A percentile compares a stretch with the other conserved stretches of the same genome.
These are phyloP conservation scores for Boletus speciosus DNA, from an alignment of 768 basidiomycete species.

Conservation along the genomic window DNA sequence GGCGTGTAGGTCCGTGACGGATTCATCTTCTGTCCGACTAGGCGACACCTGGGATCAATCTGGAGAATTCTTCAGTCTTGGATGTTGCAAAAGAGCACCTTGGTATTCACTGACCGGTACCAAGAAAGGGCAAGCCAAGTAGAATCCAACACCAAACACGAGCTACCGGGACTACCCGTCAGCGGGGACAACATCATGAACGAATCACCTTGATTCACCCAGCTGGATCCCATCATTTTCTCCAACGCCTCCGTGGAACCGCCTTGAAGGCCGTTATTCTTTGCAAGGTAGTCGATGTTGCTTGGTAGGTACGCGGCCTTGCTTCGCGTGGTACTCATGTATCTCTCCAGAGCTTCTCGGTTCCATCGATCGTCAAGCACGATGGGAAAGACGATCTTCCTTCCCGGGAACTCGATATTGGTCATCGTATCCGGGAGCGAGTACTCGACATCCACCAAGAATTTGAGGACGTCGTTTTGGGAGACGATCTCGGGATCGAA, in stretches of 20 bases:
- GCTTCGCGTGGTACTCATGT: conserved; percentile 52
- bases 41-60: conserved; percentile 55
- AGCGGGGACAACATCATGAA: neutral
- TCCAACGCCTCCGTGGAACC: conserved; percentile 42
- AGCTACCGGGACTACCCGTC: conserved; percentile 37
- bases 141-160: conserved; percentile 61
- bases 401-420: conserved; percentile 45
- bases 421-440: conserved; percentile 39
- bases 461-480: conserved; percentile 41
- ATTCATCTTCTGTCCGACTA: conserved; percentile 74
- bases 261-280: conserved; percentile 53
- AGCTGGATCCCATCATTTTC: conserved; percentile 47
- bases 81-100: neutral
- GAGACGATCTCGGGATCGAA: conserved; percentile 44
- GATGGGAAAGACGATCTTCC: conserved; percentile 59
- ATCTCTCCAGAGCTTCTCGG: conserved; percentile 51
- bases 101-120: conserved; percentile 43
- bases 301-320: conserved; percentile 65
- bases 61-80: conserved; percentile 13
- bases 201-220: conserved; percentile 33
- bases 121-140: conserved; percentile 61
- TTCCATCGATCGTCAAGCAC: conserved; percentile 59
- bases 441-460: conserved; percentile 38
- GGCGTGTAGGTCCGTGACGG: conserved; percentile 67
- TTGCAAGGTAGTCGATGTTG: conserved; percentile 64